Conservation (phyloP, 179 eudicot genomes). For the Beta corolliflora region DNA sequence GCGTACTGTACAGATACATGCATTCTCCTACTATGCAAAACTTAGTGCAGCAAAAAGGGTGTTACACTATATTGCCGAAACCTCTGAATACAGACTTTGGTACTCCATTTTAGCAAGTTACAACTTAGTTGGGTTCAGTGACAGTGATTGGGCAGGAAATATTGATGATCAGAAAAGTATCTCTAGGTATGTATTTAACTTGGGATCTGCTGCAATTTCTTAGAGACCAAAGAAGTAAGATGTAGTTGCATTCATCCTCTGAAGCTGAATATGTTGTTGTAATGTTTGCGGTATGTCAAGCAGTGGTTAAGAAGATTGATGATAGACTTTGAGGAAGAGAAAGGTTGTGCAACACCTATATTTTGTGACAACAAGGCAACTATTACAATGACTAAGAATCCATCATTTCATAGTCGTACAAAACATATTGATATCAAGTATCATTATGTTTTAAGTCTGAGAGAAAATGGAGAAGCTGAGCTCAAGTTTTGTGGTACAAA, state of each 20-base stretch:
- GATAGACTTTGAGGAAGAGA: neutral
- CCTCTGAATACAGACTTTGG: neutral
- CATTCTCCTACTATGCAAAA: neutral
- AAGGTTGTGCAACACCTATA: neutral
- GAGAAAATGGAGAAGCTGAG: neutral
- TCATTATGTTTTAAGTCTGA: neutral
- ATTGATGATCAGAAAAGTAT: too few species aligned
- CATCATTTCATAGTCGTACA: slow-evolving; percentile 2
- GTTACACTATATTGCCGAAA: neutral
- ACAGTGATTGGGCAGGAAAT: slow-evolving; percentile 19
- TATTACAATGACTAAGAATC: neutral
- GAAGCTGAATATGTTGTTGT: slow-evolving; percentile 9
- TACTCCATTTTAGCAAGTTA: neutral
- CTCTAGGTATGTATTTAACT: too few species aligned
- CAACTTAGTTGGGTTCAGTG: slow-evolving; percentile 8
- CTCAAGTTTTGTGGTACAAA: slow-evolving; percentile 6
- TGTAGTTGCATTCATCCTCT: slow-evolving; percentile 3
- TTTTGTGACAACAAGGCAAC: slow-evolving; percentile 21
- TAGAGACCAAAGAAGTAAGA: slow-evolving; percentile 9
- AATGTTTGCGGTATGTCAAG: slow-evolving; percentile 8
- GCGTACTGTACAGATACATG: neutral
- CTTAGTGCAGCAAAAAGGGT: neutral
- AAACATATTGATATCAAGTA: slow-evolving; percentile 9
- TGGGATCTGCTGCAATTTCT: neutral
- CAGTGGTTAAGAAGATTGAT: slow-evolving; percentile 7